Percentiles rank a stretch among this genome's conserved stretches.
Evolutionary conservation across 1,284 basidiomycete species (phyloP).

Genomic region (Trichosporon ovoides): DNA sequence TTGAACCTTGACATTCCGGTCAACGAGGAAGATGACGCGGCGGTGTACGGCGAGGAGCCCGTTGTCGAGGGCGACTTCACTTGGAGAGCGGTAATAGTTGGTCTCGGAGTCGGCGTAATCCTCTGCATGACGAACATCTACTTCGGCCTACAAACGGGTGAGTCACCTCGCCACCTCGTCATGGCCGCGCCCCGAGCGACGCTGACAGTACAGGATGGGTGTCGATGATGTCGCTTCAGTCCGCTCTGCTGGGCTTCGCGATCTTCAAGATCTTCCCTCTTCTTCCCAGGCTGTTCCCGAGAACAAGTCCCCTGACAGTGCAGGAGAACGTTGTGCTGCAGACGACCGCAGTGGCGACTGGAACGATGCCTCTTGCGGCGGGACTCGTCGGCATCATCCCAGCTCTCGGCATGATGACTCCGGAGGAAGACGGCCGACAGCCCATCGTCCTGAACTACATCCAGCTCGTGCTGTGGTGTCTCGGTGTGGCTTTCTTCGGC

Average conservation of each 20-base stretch:
- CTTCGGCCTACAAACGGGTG: constrained; percentile 48
- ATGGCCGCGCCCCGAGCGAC: background rate
- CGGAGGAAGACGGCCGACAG: constrained; percentile 65
- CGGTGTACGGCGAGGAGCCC: constrained; percentile 19
- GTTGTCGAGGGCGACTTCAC: constrained; percentile 42
- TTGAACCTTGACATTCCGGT: constrained; percentile 17
- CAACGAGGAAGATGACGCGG: constrained; percentile 21
- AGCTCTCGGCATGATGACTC: constrained; percentile 71
- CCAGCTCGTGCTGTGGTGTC: constrained; percentile 66
- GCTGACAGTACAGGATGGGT: constrained; percentile 43
- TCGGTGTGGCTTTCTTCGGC: constrained; percentile 78
- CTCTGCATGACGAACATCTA: constrained; percentile 50
- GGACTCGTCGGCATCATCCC: constrained; percentile 94
- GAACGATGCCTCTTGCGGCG: constrained; percentile 80
- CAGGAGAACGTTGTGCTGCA: constrained; percentile 92
- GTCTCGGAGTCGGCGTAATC: constrained; percentile 44
- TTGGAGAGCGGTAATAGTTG: constrained; percentile 43
- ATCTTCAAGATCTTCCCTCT: constrained; percentile 61
- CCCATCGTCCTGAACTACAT: constrained; percentile 70
- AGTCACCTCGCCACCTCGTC: background rate
- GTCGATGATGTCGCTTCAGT: constrained; percentile 83
- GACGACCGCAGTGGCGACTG: constrained; percentile 87
- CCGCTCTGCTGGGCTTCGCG: constrained; percentile 83
- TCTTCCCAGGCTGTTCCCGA: constrained; percentile 52
- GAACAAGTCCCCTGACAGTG: constrained; percentile 58